phyloP scores from a whole-genome alignment of 176 grass and related monocot genomes.

The Miscanthus lutarioriparius region DNA sequence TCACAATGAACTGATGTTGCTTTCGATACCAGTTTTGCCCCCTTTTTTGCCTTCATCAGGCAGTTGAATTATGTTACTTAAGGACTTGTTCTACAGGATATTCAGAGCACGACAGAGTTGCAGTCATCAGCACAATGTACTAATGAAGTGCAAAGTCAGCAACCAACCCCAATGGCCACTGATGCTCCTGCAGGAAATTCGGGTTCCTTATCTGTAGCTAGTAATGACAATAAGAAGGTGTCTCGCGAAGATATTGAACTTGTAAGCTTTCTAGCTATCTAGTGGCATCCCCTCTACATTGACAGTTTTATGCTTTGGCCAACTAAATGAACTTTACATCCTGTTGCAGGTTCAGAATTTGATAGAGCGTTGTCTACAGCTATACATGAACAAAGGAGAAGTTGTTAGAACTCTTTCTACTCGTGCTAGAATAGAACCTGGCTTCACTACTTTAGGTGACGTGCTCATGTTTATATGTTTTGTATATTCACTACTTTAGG shows the following conservation, averaged over 20 bases:
- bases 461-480: background rate
- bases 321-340: conserved; percentile 28
- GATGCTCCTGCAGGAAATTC: conserved; percentile 70
- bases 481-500: background rate
- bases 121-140: conserved; percentile 59
- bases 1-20: conserved; percentile 20
- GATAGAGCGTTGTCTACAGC: conserved; percentile 92
- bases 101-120: conserved; percentile 72
- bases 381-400: conserved; percentile 98
- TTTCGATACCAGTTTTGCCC: background rate
- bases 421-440: conserved; percentile 97
- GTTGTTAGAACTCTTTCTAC: conserved; percentile 84
- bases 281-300: conserved; percentile 4
- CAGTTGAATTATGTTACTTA: conserved; percentile 23
- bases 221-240: conserved; percentile 87
- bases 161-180: conserved; percentile 51
- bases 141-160: conserved; percentile 72
- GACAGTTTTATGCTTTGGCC: conserved; percentile 7
- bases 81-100: conserved; percentile 58
- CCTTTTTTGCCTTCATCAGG: background rate
- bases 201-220: conserved; percentile 58
- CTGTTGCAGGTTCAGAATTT: conserved; percentile 94
- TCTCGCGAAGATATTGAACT: conserved; percentile 97
- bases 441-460: conserved; percentile 93
- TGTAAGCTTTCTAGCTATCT: conserved; percentile 46